Percentiles rank a stretch among this genome's conserved stretches.
Evolutionary conservation across 2,329 filamentous ascomycete species (phyloP).

Genomic region (Byssothecium circinans): DNA sequence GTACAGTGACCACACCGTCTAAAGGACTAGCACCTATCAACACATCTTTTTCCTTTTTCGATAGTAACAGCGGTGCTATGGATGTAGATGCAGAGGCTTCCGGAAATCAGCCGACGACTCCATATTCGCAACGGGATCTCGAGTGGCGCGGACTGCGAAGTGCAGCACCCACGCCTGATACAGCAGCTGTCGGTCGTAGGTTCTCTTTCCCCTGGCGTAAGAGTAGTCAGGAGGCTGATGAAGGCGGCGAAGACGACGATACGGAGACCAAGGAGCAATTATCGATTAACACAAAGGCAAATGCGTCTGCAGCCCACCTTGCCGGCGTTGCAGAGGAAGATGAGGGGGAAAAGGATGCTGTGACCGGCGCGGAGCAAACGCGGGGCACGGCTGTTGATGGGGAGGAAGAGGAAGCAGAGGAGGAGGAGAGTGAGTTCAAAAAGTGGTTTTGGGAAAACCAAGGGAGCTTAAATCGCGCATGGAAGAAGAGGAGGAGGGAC

Average conservation of each 20-base stretch:
- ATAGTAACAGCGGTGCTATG: slow-evolving; percentile 46
- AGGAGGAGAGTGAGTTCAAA: slow-evolving; percentile 59
- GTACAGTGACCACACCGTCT: slow-evolving; percentile 38
- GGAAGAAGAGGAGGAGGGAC: slow-evolving; percentile 60
- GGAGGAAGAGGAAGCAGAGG: slow-evolving; percentile 26
- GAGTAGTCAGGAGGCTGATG: slow-evolving; percentile 47
- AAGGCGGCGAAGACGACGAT: slow-evolving; percentile 46
- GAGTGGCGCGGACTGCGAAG: slow-evolving; percentile 76
- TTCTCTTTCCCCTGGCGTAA: slow-evolving; percentile 56
- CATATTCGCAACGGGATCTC: slow-evolving; percentile 78
- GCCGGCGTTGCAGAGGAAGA: slow-evolving; percentile 33
- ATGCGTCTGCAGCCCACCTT: slow-evolving; percentile 19
- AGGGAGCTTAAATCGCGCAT: slow-evolving; percentile 52
- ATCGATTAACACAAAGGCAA: slow-evolving; percentile 35
- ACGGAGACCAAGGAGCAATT: slow-evolving; percentile 27
- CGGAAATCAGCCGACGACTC: slow-evolving; percentile 67
- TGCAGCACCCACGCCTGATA: slow-evolving; percentile 93
- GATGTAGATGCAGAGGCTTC: slow-evolving; percentile 44
- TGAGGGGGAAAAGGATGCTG: slow-evolving; percentile 20
- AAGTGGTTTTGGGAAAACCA: slow-evolving; percentile 63
- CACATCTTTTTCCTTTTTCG: slow-evolving; percentile 79
- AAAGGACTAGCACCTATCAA: slow-evolving; percentile 48
- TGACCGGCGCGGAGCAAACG: neutral
- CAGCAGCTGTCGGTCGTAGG: slow-evolving; percentile 70
- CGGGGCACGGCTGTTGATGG: too few species aligned